These are phyloP conservation scores for Starmerella stellata DNA, from an alignment of 805 yeast genomes.

Conservation along the genomic window DNA sequence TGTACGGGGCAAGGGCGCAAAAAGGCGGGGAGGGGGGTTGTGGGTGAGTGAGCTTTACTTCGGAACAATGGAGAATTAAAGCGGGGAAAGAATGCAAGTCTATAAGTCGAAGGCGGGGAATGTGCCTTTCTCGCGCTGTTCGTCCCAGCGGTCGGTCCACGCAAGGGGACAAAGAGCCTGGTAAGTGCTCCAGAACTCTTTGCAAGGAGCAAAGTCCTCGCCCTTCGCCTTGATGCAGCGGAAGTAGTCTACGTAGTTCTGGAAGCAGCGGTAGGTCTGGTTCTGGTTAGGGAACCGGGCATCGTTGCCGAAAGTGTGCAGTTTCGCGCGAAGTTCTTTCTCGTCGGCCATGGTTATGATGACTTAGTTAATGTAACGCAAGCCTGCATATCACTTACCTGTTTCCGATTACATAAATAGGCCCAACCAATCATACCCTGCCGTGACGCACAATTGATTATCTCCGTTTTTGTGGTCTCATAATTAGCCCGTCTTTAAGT, in stretches of 20 bases:
- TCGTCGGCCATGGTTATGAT: slow-evolving; percentile 16
- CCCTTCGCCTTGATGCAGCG: slow-evolving; percentile 93
- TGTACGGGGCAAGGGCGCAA: neutral
- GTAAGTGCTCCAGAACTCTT: slow-evolving; percentile 82
- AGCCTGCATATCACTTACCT: too few species aligned
- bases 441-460: too few species aligned
- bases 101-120: slow-evolving; percentile 29
- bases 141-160: slow-evolving; percentile 28
- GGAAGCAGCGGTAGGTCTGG: slow-evolving; percentile 98
- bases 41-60: neutral
- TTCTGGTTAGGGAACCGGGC: slow-evolving; percentile 93
- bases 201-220: slow-evolving; percentile 95
- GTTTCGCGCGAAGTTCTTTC: slow-evolving; percentile 15
- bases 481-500: too few species aligned
- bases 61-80: too few species aligned
- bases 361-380: too few species aligned
- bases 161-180: slow-evolving; percentile 36
- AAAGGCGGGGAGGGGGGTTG: neutral
- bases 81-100: too few species aligned
- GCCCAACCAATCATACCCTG: too few species aligned
- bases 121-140: slow-evolving; percentile 33
- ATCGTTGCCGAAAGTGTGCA: slow-evolving; percentile 43
- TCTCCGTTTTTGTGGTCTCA: too few species aligned
- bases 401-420: too few species aligned
- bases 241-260: slow-evolving; percentile 93